Evolutionary conservation across 257 asterid genomes (phyloP).

Genomic region (Solanum piurae): DNA sequence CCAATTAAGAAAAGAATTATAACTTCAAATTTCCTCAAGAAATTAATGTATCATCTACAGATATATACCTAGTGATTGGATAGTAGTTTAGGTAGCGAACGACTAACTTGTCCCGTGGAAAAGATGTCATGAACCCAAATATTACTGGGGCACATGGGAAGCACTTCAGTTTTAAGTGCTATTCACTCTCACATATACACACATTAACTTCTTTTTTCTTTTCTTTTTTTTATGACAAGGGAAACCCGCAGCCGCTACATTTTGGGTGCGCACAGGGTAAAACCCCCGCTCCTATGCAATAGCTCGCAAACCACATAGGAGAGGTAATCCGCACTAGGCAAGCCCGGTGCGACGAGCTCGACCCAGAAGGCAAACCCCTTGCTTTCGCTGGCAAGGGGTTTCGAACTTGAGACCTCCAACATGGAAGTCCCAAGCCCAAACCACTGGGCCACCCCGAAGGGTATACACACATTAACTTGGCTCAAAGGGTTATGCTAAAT

Average conservation of each 20-base stretch:
- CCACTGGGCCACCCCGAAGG: no score
- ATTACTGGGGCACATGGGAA: neutral
- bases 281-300: no score
- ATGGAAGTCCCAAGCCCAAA: no score
- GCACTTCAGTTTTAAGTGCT: neutral
- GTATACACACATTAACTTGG: neutral
- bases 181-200: neutral
- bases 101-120: neutral
- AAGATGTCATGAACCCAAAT: neutral
- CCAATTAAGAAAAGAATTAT: neutral
- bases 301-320: no score
- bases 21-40: neutral
- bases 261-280: no score
- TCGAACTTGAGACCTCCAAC: no score
- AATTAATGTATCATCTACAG: neutral
- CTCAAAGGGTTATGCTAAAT: neutral
- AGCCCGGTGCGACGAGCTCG: no score
- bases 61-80: neutral
- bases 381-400: no score
- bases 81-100: neutral
- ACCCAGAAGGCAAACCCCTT: no score
- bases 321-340: no score
- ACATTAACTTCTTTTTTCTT: neutral
- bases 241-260: no score
- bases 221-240: no score